Base-by-base conservation (phyloP, 2,329 filamentous ascomycete genomes). In the Ophiocordyceps camponoti-saundersi region DNA sequence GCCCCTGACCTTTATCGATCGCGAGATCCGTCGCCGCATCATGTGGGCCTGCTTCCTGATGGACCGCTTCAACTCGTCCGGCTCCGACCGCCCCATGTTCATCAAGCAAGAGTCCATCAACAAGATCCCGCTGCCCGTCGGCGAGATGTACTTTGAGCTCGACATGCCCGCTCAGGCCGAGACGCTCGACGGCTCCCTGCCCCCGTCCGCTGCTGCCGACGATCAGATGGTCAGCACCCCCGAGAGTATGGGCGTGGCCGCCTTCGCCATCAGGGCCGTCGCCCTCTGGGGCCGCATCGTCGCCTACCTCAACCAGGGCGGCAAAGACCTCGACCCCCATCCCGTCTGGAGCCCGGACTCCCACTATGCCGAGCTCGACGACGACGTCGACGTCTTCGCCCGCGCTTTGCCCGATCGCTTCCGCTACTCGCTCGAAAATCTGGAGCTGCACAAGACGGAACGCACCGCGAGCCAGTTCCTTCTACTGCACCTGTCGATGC, bases 1-100 rank as follows among this genome's bases (percentile, higher is more conserved):
- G 2, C 77, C 82, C 51, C 73, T 92, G 46, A 95, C 87, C 59
- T 92, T 92, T 54, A 87, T 89, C 16, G 92, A 96, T 61, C 82
- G 87, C 26, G 92, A 98, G 61, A 95, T 96, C 47, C 77, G 92
- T 50, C 72, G 92, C 53, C 77, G 92, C 48, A 92, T 88, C 2
- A 96, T 98, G 90, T 98, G 92, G 92, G 85, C 89, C 13, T 96
- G 90, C 59, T 95, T 95, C 57, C 64, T 95, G 48, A 95, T 96
- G 89, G 92, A 98, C 60, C 80, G 90, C 0, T 95, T 95, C 69
- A 95, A 93, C 63, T 95, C 90, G 0, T 95, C 89, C 1, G 90
- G 92, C 2, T 93, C 87, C 2, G 89, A 95, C 56, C 76, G 90
- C 36, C 92, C 92, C 20, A 85, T 87, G 46, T 95, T 95, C 54